Evolutionary conservation across 140 eudicot species (phyloP).

Genomic region (Flaveria floridana): DNA sequence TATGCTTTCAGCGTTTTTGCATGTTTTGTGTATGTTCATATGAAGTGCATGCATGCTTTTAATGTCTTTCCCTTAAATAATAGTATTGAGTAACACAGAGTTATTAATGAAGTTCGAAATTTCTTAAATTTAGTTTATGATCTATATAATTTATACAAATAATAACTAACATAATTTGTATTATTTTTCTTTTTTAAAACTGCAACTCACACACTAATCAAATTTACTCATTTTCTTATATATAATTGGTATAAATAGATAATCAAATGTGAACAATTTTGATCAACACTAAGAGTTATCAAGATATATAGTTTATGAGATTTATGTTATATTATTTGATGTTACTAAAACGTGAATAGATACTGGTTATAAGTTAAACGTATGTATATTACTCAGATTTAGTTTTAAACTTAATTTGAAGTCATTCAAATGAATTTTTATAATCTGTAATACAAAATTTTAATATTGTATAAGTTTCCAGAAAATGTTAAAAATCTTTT

Average conservation of each 20-base stretch:
- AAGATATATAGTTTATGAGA: too few relatives aligned
- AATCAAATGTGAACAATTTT: not conserved
- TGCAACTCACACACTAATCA: too few relatives aligned
- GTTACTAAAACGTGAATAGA: too few relatives aligned
- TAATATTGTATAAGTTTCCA: not conserved
- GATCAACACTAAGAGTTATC: not conserved
- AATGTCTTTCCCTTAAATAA: not conserved
- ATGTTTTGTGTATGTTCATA: not conserved
- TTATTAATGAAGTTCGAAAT: not conserved
- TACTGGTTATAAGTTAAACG: too few relatives aligned
- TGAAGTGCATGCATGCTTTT: constrained; percentile 33
- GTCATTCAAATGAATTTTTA: not conserved
- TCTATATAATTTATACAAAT: too few relatives aligned
- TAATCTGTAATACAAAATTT: too few relatives aligned
- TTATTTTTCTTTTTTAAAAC: too few relatives aligned
- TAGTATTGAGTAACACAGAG: not conserved
- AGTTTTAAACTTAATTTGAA: not conserved
- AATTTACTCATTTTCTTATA: too few relatives aligned
- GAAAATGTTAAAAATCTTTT: not conserved
- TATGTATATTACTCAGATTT: too few relatives aligned
- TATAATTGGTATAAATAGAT: too few relatives aligned
- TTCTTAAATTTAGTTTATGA: not conserved
- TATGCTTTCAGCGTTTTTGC: not conserved
- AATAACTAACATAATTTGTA: too few relatives aligned
- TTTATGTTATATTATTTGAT: too few relatives aligned